These are phyloP conservation scores for Scheffersomyces titani DNA, from an alignment of 1,139 yeast species.

Conservation along the genomic window DNA sequence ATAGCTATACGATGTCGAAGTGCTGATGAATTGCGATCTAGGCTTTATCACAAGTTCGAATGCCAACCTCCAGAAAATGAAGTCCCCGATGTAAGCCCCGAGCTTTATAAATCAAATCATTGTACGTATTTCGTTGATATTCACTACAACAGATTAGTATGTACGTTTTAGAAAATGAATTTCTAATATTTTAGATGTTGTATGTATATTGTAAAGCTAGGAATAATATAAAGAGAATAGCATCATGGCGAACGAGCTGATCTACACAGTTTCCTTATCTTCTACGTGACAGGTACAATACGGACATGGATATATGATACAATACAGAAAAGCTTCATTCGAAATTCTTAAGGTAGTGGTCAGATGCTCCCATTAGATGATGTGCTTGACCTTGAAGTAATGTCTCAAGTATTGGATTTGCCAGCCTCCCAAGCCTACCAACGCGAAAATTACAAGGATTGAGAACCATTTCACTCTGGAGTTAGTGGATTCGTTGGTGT, in stretches of 20 bases:
- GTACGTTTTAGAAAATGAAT: not conserved
- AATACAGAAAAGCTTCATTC: not conserved
- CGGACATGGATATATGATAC: not conserved
- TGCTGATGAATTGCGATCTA: not conserved
- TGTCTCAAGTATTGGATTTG: conserved; percentile 89
- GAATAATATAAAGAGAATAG: not conserved
- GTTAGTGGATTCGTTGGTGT: conserved; percentile 94
- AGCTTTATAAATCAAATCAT: not conserved
- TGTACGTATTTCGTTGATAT: not conserved
- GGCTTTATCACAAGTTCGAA: not conserved
- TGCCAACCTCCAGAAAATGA: not conserved
- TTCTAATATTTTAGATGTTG: not conserved
- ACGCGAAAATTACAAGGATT: conserved; percentile 60
- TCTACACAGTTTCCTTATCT: not conserved
- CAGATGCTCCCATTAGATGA: conserved; percentile 53
- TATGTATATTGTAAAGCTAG: not conserved
- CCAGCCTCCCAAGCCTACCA: conserved; percentile 85
- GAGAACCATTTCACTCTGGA: conserved; percentile 86
- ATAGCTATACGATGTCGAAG: not conserved
- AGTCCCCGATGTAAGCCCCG: not conserved
- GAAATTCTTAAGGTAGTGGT: not conserved
- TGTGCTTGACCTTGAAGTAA: conserved; percentile 92
- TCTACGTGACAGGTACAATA: not conserved
- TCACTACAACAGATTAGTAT: not conserved
- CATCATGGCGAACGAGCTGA: not conserved